These are phyloP conservation scores for Salix viminalis DNA, from an alignment of 345 rosid genomes.

Conservation along the genomic window DNA sequence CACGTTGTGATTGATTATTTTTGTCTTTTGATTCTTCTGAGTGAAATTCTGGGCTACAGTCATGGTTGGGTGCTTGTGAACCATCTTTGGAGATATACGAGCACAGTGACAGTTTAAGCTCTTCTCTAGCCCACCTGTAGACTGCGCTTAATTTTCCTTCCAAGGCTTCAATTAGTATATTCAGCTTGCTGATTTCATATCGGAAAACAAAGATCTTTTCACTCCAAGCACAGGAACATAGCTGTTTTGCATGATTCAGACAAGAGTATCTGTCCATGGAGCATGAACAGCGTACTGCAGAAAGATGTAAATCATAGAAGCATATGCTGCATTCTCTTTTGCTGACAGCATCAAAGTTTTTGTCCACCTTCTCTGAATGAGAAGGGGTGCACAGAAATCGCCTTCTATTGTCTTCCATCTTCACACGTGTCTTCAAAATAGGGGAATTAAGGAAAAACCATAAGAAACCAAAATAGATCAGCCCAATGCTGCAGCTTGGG, in stretches of 20 bases:
- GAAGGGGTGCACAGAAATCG: slow-evolving; percentile 40
- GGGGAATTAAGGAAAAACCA: background rate
- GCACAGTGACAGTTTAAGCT: slow-evolving; percentile 29
- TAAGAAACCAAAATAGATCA: background rate
- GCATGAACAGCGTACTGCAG: slow-evolving; percentile 57
- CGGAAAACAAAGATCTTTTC: slow-evolving; percentile 49
- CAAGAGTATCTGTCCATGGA: slow-evolving; percentile 54
- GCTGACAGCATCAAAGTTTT: slow-evolving; percentile 34
- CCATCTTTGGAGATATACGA: slow-evolving; percentile 13
- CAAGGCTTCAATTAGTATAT: slow-evolving; percentile 55
- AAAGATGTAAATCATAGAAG: slow-evolving; percentile 57
- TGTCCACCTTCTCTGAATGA: slow-evolving; percentile 42
- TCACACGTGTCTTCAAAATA: slow-evolving; percentile 44
- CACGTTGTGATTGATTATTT: slow-evolving; percentile 4
- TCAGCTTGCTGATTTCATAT: slow-evolving; percentile 44
- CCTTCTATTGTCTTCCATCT: slow-evolving; percentile 45
- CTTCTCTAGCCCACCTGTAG: slow-evolving; percentile 41
- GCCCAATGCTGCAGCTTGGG: background rate
- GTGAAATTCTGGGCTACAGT: background rate
- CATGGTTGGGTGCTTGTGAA: background rate
- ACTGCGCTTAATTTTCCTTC: slow-evolving; percentile 50
- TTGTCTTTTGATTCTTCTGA: slow-evolving; percentile 14
- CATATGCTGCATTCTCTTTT: slow-evolving; percentile 58
- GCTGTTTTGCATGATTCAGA: slow-evolving; percentile 52
- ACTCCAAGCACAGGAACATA: slow-evolving; percentile 59